phyloP scores from a whole-genome alignment of 2,329 filamentous ascomycete species.

The Ophiocordyceps camponoti-saundersi region DNA sequence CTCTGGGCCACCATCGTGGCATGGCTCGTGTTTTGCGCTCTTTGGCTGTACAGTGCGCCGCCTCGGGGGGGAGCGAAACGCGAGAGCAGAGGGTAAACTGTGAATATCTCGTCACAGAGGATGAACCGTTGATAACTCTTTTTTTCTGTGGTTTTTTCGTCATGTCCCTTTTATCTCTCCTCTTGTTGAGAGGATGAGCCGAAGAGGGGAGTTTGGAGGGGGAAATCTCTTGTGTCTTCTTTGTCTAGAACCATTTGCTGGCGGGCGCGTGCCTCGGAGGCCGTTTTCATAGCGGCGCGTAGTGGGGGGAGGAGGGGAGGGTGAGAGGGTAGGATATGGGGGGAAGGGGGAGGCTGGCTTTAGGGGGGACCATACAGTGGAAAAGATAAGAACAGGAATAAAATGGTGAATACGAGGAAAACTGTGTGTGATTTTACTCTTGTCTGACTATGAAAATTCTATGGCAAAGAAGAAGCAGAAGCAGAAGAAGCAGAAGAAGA shows the following conservation, averaged over 20 bases:
- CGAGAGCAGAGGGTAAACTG: neutral
- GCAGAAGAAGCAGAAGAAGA: too few relatives aligned
- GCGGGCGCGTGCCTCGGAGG: neutral
- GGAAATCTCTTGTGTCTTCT: neutral
- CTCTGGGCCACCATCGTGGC: constrained; percentile 70
- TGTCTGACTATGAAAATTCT: too few relatives aligned
- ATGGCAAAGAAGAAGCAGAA: too few relatives aligned
- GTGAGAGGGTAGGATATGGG: neutral
- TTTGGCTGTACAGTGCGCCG: constrained; percentile 67
- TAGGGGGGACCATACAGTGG: too few relatives aligned
- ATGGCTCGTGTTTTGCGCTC: constrained; percentile 66
- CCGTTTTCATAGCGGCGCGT: neutral
- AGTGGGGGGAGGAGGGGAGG: too few relatives aligned
- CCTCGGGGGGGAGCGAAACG: constrained; percentile 3
- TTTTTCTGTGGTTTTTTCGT: neutral
- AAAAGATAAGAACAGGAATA: neutral
- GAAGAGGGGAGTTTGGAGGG: too few relatives aligned
- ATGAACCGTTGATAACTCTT: neutral
- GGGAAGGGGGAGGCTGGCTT: neutral
- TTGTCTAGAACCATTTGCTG: neutral
- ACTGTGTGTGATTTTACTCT: too few relatives aligned
- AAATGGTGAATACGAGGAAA: neutral
- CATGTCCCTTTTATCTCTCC: neutral
- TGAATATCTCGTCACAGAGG: neutral
- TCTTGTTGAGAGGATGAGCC: too few relatives aligned